Evolutionary conservation across 2,329 filamentous ascomycete genomes (phyloP).

Genomic region (Diaporthe eres): DNA sequence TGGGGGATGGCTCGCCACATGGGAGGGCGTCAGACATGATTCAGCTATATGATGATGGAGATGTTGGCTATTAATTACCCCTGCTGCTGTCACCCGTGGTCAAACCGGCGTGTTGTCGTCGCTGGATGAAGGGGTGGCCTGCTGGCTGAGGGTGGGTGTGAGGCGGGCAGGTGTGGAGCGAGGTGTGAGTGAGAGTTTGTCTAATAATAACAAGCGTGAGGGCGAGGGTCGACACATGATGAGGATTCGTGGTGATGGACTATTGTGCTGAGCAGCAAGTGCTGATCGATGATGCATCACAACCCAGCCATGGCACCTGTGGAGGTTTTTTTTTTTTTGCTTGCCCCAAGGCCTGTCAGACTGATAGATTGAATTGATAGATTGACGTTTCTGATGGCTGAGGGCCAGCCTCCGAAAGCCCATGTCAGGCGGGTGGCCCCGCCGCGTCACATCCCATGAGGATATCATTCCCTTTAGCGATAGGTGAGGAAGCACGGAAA

Average conservation of each 20-base stretch:
- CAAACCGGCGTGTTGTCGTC: not conserved
- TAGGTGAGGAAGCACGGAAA: slow-evolving; percentile 26
- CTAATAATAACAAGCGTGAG: not conserved
- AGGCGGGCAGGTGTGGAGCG: not conserved
- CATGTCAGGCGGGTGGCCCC: slow-evolving; percentile 25
- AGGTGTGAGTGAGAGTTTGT: not conserved
- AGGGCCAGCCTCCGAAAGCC: slow-evolving; percentile 1
- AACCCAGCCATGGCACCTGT: not conserved
- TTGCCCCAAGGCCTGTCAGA: not conserved
- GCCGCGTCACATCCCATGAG: slow-evolving; percentile 30
- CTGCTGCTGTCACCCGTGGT: not conserved
- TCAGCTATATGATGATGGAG: not conserved
- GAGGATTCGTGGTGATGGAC: not conserved
- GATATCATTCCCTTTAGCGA: slow-evolving; percentile 24
- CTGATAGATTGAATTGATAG: not conserved
- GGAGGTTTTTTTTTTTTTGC: not conserved
- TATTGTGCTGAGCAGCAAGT: not conserved
- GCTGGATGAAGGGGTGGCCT: not conserved
- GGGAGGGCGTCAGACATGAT: slow-evolving; percentile 18
- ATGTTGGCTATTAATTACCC: not conserved
- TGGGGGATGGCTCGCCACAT: slow-evolving; percentile 1
- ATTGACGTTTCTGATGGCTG: slow-evolving; percentile 8
- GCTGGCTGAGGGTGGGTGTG: not conserved
- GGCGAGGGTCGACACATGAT: slow-evolving; percentile 19
- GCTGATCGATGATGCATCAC: slow-evolving; percentile 1